Percentiles rank a stretch among this genome's conserved stretches.
These are phyloP conservation scores for Melaleuca alternifolia DNA, from an alignment of 345 rosid genomes.

Conservation along the genomic window DNA sequence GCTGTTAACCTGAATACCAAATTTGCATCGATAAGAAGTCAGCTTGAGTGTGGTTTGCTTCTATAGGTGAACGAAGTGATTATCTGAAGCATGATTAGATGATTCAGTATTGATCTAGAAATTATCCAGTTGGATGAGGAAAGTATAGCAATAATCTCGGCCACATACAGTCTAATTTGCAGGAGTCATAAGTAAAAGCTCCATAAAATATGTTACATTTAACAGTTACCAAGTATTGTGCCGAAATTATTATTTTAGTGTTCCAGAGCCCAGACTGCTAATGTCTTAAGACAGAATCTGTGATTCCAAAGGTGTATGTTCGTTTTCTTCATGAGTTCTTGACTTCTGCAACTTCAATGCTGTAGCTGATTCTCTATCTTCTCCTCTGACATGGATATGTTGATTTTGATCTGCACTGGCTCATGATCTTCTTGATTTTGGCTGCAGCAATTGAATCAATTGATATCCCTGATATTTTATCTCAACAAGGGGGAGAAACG, in stretches of 20 bases:
- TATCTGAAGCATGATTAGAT: neutral
- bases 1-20: neutral
- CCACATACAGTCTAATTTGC: neutral
- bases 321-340: neutral
- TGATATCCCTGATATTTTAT: slow-evolving; percentile 80
- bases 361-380: neutral
- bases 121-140: neutral
- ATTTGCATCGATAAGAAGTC: neutral
- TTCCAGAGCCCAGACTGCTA: neutral
- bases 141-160: neutral
- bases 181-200: neutral
- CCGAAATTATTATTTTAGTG: neutral
- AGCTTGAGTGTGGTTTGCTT: neutral
- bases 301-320: neutral
- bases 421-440: slow-evolving; percentile 1
- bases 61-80: neutral
- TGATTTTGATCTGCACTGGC: neutral
- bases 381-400: neutral
- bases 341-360: neutral
- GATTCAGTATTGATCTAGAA: neutral
- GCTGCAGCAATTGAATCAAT: slow-evolving; percentile 77
- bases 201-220: neutral
- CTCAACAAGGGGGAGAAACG: slow-evolving; percentile 96
- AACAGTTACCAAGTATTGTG: neutral
- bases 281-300: neutral